Base-by-base conservation (phyloP, 768 basidiomycete species). In the Tulasnella sp. region DNA sequence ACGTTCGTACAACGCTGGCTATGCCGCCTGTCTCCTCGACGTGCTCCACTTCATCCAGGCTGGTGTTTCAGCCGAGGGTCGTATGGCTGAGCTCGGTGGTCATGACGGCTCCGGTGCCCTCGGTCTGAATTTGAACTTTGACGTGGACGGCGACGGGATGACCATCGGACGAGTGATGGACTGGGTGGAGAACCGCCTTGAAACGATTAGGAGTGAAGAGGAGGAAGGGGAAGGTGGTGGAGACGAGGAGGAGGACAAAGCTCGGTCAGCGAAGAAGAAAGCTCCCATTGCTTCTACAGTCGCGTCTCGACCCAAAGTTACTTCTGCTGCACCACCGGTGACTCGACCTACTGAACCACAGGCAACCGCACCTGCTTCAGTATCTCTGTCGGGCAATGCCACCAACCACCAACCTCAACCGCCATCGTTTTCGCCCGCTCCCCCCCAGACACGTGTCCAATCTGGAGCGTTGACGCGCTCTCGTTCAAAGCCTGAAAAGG, bases 31-130 rank as follows among this genome's bases (percentile, higher is more conserved):
- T 12, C 87, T 86, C 63, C 79, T 83, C 65, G 86, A 90, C 70
- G 71, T 89, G 35, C 74, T 89, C 65, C 75, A 75, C 66, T 86
- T 88, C 77, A 80, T 90, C 49, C 86, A 89, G 68, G 83, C 86
- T 59, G 84, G 84, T 42, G 84, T 89, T 59, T 86, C 85, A 23
- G 75, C 73, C 63, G 68, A 78, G 59, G 72, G 72, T 41, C 62
- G 67, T 45, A 67, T 69, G 37, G 75, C 74, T 34, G 74, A 64
- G 53, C 71, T 72, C 17, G 71, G 73, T 55, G 77, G 75, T 59
- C 67, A 72, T 27, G 75, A 76, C 53, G 72, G 72, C 45, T 73
- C 74, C 49, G 82, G 82, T 39, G 53, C 53, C 27, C 35, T 57
- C 2, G 55, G 55, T 4, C 15, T 57, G 29, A 34, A 57, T 19